These are phyloP conservation scores for Scenedesmus sp. DNA, from an alignment of 163 green algal species.

Conservation along the genomic window DNA sequence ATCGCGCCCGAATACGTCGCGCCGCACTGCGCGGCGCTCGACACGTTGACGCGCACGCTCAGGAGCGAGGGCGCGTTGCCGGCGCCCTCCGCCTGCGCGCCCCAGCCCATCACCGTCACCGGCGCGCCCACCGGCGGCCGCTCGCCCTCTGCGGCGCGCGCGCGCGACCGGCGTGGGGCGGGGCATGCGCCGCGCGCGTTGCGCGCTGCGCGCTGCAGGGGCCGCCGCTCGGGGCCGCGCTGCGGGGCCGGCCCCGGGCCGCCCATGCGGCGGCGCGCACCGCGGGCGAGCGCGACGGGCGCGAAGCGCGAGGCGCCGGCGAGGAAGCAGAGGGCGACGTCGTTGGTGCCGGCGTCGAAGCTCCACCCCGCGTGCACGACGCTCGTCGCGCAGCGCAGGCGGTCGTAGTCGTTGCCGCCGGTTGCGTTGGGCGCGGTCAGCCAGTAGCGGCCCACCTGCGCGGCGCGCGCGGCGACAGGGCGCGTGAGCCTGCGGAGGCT, in stretches of 20 bases:
- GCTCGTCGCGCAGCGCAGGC: not conserved
- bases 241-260: no score
- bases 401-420: slow-evolving; percentile 13
- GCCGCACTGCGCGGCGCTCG: not conserved
- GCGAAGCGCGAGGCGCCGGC: not conserved
- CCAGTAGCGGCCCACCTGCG: slow-evolving; percentile 33
- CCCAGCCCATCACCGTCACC: slow-evolving; percentile 32
- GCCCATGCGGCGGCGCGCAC: no score
- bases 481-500: no score
- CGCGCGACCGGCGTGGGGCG: no score
- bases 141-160: no score
- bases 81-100: not conserved
- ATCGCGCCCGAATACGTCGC: not conserved
- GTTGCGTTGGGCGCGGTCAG: slow-evolving; percentile 6
- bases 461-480: no score
- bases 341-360: not conserved
- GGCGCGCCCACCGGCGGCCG: no score
- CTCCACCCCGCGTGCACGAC: slow-evolving; percentile 27
- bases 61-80: not conserved
- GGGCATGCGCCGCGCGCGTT: no score
- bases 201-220: no score
- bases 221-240: no score
- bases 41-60: not conserved
- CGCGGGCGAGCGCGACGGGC: slow-evolving; percentile 2
- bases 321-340: slow-evolving; percentile 39